Evolutionary conservation across 1,284 basidiomycete species (phyloP).

Genomic region (Boletus albobrunnescens): DNA sequence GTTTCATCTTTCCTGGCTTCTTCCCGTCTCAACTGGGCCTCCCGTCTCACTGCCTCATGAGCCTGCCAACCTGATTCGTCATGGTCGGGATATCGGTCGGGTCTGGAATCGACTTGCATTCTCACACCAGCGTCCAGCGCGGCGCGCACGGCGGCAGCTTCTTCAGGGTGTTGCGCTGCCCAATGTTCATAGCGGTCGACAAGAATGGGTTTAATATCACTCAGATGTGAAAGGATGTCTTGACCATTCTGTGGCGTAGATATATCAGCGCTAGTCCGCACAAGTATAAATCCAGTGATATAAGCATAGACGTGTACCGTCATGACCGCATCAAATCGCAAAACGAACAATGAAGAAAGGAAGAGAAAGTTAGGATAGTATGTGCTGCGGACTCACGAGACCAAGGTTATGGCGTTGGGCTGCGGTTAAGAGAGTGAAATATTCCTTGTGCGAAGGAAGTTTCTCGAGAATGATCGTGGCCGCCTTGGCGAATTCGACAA

Average conservation of each 20-base stretch:
- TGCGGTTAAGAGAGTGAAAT: conserved; percentile 32
- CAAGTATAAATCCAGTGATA: not conserved
- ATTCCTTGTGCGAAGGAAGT: conserved; percentile 39
- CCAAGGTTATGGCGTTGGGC: conserved; percentile 38
- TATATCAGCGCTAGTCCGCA: conserved; percentile 22
- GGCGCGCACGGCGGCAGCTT: conserved; percentile 22
- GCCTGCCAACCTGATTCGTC: conserved; percentile 41
- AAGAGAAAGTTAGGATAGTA: not conserved
- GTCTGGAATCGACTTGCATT: conserved; percentile 26
- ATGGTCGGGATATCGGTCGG: conserved; percentile 28
- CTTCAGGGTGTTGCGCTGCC: conserved; percentile 37
- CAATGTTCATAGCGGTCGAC: conserved; percentile 52
- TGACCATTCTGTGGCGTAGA: conserved; percentile 56
- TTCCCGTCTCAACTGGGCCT: conserved; percentile 30
- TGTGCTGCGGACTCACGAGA: conserved; percentile 34
- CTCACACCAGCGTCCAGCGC: conserved; percentile 19
- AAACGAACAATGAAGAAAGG: not conserved
- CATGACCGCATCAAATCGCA: conserved; percentile 1
- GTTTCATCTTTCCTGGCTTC: conserved; percentile 23
- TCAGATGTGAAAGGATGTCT: conserved; percentile 54
- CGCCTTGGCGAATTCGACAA: conserved; percentile 40
- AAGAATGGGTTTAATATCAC: conserved; percentile 47
- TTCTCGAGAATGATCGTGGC: conserved; percentile 43
- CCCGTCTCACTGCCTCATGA: conserved; percentile 37
- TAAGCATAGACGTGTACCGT: not conserved